phyloP scores from a whole-genome alignment of 1,284 basidiomycete genomes.

The Pascua guehoae region DNA sequence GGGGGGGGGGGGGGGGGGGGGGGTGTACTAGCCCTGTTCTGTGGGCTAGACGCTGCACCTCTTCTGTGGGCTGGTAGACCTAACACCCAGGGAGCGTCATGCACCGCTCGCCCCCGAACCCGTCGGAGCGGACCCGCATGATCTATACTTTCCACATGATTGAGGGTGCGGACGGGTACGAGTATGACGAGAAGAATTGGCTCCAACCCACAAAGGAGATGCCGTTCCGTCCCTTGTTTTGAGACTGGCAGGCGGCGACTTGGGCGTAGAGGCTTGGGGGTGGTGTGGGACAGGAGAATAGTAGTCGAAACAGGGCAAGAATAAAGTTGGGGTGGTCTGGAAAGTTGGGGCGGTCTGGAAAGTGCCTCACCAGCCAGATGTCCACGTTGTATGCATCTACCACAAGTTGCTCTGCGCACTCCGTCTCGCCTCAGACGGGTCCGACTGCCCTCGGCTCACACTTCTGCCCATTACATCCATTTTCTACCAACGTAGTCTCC shows the following conservation, averaged over 20 bases:
- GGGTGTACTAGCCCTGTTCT: neutral
- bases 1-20: too few relatives aligned
- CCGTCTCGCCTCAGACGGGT: too few relatives aligned
- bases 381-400: too few relatives aligned
- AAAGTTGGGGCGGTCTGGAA: too few relatives aligned
- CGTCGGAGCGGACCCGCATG: constrained; percentile 66
- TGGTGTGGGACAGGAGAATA: too few relatives aligned
- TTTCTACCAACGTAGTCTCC: too few relatives aligned
- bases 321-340: too few relatives aligned
- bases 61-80: neutral
- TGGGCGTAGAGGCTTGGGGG: too few relatives aligned
- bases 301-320: neutral
- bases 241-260: neutral
- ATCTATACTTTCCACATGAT: constrained; percentile 89
- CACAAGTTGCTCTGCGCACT: too few relatives aligned
- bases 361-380: too few relatives aligned
- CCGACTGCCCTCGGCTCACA: too few relatives aligned
- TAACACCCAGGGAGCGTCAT: constrained; percentile 63
- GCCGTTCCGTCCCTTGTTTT: constrained; percentile 58
- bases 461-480: neutral
- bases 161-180: constrained; percentile 42
- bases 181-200: constrained; percentile 49
- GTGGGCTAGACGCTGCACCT: too few relatives aligned
- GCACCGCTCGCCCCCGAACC: constrained; percentile 79
- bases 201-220: constrained; percentile 74